phyloP scores from a whole-genome alignment of 1,284 basidiomycete genomes.

The Cryptococcus sp. region DNA sequence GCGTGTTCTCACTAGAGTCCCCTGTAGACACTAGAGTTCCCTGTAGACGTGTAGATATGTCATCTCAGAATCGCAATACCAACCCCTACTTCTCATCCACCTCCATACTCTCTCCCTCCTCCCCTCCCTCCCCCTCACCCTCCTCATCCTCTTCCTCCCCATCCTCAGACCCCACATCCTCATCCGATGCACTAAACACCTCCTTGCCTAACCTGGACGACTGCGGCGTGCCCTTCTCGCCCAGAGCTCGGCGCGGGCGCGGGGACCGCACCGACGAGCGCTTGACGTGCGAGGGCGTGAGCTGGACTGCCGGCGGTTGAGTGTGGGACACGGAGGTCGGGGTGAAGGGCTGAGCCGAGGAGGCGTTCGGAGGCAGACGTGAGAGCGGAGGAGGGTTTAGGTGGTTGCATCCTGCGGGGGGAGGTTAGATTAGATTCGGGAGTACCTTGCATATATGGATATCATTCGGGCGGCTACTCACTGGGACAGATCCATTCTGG shows the following conservation, averaged over 20 bases:
- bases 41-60: too few relatives aligned
- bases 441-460: too few relatives aligned
- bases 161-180: conserved; percentile 18
- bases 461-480: conserved; percentile 12
- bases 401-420: conserved; percentile 38
- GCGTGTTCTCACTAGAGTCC: too few relatives aligned
- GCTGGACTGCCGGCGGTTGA: neutral
- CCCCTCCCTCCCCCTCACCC: conserved; percentile 15
- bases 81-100: neutral
- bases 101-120: conserved; percentile 39
- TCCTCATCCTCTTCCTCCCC: conserved; percentile 22
- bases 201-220: conserved; percentile 38
- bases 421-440: conserved; percentile 3
- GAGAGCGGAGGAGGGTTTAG: conserved; percentile 42
- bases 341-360: neutral
- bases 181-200: conserved; percentile 34
- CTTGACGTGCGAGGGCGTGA: conserved; percentile 5
- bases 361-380: conserved; percentile 9
- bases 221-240: conserved; percentile 30
- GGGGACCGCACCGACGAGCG: conserved; percentile 16
- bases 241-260: conserved; percentile 18
- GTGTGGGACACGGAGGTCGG: neutral
- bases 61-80: too few relatives aligned
- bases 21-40: too few relatives aligned
- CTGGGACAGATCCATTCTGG: conserved; percentile 49